Percentiles rank a stretch among this genome's conserved stretches.
Conservation (phyloP, 164 flowering plant species). For the Umbilicus rupestris region DNA sequence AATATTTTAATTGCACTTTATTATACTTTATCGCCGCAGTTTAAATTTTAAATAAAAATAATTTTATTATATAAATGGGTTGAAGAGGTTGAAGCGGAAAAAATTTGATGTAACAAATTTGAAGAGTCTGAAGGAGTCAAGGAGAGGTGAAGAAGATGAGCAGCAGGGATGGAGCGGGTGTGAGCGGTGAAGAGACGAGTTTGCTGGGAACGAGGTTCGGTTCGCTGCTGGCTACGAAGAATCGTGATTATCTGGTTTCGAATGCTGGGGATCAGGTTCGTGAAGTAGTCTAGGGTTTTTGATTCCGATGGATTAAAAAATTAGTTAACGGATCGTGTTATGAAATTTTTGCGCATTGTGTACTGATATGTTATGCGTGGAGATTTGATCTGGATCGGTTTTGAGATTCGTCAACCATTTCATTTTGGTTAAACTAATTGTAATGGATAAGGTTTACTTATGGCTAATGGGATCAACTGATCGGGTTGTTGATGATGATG, state of each 20-base stretch:
- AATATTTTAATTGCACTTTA: too few relatives aligned
- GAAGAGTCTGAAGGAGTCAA: neutral
- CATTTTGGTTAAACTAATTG: neutral
- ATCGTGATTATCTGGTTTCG: conserved; percentile 1
- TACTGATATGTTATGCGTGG: neutral
- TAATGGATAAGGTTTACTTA: too few relatives aligned
- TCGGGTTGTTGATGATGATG: neutral
- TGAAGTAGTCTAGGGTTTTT: neutral
- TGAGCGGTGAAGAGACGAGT: neutral
- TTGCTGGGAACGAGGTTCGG: neutral
- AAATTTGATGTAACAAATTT: neutral
- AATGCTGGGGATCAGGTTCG: neutral
- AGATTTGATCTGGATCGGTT: neutral
- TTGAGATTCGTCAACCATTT: neutral
- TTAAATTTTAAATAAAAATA: neutral
- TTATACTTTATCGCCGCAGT: too few relatives aligned
- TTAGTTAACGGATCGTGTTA: too few relatives aligned
- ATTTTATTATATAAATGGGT: neutral
- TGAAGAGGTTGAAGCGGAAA: neutral
- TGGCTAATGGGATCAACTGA: neutral
- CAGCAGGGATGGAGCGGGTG: neutral
- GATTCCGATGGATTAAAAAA: neutral
- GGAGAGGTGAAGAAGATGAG: neutral
- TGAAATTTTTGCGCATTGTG: too few relatives aligned
- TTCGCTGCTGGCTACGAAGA: neutral